These are phyloP conservation scores for Ochromonas danica DNA, from an alignment of 108 stramenopile genomes.

Conservation along the genomic window DNA sequence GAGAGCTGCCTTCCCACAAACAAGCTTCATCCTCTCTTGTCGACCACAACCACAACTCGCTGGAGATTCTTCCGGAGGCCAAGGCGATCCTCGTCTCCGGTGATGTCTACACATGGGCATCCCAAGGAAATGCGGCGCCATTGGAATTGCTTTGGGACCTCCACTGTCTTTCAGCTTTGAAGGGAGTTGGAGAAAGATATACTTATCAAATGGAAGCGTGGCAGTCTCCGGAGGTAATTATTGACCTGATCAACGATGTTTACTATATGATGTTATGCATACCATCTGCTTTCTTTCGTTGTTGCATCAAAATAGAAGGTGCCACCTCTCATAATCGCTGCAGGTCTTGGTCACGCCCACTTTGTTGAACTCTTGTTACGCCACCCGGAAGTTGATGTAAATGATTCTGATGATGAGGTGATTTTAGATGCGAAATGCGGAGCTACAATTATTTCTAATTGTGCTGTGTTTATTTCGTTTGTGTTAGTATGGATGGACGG, in stretches of 20 bases:
- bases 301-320: slow-evolving; percentile 16
- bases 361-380: slow-evolving; percentile 16
- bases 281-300: slow-evolving; percentile 15
- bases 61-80: slow-evolving; percentile 9
- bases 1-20: neutral
- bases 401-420: slow-evolving; percentile 15
- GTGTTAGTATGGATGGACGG: slow-evolving; percentile 14
- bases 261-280: slow-evolving; percentile 17
- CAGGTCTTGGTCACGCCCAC: slow-evolving; percentile 12
- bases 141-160: slow-evolving; percentile 15
- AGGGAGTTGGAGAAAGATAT: slow-evolving; percentile 15
- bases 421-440: slow-evolving; percentile 15
- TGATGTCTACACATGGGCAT: slow-evolving; percentile 15
- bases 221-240: slow-evolving; percentile 14
- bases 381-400: slow-evolving; percentile 14
- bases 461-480: slow-evolving; percentile 16
- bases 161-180: slow-evolving; percentile 15
- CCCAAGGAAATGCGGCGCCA: slow-evolving; percentile 8
- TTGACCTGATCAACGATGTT: slow-evolving; percentile 15
- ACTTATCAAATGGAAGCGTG: slow-evolving; percentile 15
- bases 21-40: neutral
- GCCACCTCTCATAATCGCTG: slow-evolving; percentile 13
- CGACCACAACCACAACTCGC: slow-evolving; percentile 13
- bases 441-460: slow-evolving; percentile 17
- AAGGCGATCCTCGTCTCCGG: slow-evolving; percentile 8